phyloP scores from a whole-genome alignment of 140 eudicot genomes.

The Oenanthe javanica region DNA sequence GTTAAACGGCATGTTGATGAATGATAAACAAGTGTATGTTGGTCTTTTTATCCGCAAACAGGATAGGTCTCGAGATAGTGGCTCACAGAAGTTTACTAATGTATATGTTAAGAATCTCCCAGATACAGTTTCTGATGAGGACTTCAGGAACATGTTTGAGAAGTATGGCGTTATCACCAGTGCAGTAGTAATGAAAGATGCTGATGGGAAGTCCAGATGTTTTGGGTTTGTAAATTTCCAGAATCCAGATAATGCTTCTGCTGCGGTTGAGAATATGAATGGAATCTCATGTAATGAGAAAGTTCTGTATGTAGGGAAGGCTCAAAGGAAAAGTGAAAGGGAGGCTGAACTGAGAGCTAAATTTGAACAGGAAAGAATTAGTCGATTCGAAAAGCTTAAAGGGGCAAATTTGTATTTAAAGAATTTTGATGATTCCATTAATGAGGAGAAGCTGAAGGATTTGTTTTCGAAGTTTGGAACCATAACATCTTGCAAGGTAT shows the following conservation, averaged over 20 bases:
- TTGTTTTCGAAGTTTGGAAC: slow-evolving; percentile 65
- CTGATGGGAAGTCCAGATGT: slow-evolving; percentile 70
- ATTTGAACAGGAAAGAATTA: slow-evolving; percentile 76
- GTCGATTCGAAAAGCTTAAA: slow-evolving; percentile 61
- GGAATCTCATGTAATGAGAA: slow-evolving; percentile 31
- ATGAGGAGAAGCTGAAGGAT: slow-evolving; percentile 82
- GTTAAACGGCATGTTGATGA: slow-evolving; percentile 70
- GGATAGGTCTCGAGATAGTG: slow-evolving; percentile 43
- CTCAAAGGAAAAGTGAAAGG: slow-evolving; percentile 80
- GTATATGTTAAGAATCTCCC: slow-evolving; percentile 69
- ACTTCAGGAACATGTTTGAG: slow-evolving; percentile 50
- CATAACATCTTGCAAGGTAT: slow-evolving; percentile 81
- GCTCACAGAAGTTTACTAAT: slow-evolving; percentile 52
- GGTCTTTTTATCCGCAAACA: slow-evolving; percentile 77
- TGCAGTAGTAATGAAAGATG: slow-evolving; percentile 76
- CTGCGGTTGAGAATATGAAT: slow-evolving; percentile 23
- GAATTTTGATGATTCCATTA: slow-evolving; percentile 67
- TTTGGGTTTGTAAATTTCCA: slow-evolving; percentile 84
- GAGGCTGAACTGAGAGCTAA: slow-evolving; percentile 60
- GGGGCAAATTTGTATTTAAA: slow-evolving; percentile 69
- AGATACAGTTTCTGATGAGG: slow-evolving; percentile 62
- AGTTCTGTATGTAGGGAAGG: slow-evolving; percentile 83
- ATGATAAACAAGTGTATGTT: slow-evolving; percentile 81
- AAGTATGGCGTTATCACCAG: slow-evolving; percentile 71
- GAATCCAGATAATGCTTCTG: slow-evolving; percentile 69